These are phyloP conservation scores for Tetradesmus obliquus DNA, from an alignment of 139 green algal genomes.

Conservation along the genomic window DNA sequence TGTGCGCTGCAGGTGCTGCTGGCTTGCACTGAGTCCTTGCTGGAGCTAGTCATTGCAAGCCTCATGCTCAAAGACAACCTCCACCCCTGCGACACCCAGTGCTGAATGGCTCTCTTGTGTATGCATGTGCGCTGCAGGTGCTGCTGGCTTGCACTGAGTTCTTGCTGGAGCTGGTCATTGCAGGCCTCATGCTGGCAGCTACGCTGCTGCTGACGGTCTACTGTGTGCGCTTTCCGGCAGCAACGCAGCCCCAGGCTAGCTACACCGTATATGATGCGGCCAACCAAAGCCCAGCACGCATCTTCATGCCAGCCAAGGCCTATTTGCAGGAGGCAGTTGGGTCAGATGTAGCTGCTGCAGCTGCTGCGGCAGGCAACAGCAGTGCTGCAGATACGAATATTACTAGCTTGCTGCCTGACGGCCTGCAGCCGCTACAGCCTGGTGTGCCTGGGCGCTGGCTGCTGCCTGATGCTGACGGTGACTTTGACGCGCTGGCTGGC, in stretches of 20 bases:
- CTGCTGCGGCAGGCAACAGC: neutral
- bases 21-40: too few species aligned
- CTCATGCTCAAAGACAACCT: too few species aligned
- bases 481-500: neutral
- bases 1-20: too few species aligned
- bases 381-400: too few species aligned
- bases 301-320: neutral
- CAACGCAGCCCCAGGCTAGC: neutral
- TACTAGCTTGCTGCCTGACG: neutral
- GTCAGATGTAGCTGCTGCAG: constrained; percentile 20
- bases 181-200: neutral
- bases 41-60: too few species aligned
- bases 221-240: neutral
- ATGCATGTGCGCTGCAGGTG: neutral
- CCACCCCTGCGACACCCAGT: too few species aligned
- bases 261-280: constrained; percentile 52
- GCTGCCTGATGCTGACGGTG: constrained; percentile 36
- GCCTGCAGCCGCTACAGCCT: neutral
- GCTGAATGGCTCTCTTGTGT: too few species aligned
- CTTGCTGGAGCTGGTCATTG: constrained; percentile 11
- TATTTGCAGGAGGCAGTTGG: neutral
- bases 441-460: constrained; percentile 48
- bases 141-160: constrained; percentile 27
- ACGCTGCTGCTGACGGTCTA: constrained; percentile 38
- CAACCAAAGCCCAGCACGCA: neutral